Base-by-base conservation (phyloP, 2,329 filamentous ascomycete species). In the Amauroascus niger region DNA sequence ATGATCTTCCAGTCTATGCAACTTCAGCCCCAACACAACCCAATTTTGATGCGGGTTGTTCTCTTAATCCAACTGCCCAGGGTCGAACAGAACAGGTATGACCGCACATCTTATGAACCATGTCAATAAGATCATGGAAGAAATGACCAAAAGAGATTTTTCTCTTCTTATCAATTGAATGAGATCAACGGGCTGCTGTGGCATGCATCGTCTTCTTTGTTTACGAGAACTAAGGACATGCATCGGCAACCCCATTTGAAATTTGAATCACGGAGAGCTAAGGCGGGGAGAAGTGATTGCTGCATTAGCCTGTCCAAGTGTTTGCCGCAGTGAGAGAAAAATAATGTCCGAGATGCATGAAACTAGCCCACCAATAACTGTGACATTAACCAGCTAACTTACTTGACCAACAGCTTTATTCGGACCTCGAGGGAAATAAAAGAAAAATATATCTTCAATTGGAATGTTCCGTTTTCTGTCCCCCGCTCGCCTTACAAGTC, bases 321-420 rank as follows among this genome's bases (percentile, higher is more conserved):
- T 22, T 16, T 2, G 39, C 39, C 24, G 39, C 39, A 24, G 39
- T 18, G 14, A 39, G 18, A 22, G 4, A 13, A 41, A 22, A 41
- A 39, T 43, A 40, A 24, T 45, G 28, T 45, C 41, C 41, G 41
- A 45, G 24, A 45, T 45, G 41, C 41, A 45, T 26, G 11, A 26
- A 45, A 18, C 9, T 14, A n/a, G 18, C 5, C 35, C 5, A 14
- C n/a, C 18, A 6, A 16, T n/a, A n/a, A n/a, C n/a, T n/a, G n/a
- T n/a, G n/a, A n/a, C n/a, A n/a, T n/a, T n/a, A n/a, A n/a, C n/a
- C n/a, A n/a, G n/a, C n/a, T 8, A 5, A 30, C 13, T 2, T 43
- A 43, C 6, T 9, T 43, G 6, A 43, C 20, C 24, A 43, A 26
- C 26, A 30, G 26, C 26, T 30, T 30, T 30, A 30, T 5, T 30